Base-by-base conservation (phyloP, 208 protist genomes). In the Trypanosoma vivax region DNA sequence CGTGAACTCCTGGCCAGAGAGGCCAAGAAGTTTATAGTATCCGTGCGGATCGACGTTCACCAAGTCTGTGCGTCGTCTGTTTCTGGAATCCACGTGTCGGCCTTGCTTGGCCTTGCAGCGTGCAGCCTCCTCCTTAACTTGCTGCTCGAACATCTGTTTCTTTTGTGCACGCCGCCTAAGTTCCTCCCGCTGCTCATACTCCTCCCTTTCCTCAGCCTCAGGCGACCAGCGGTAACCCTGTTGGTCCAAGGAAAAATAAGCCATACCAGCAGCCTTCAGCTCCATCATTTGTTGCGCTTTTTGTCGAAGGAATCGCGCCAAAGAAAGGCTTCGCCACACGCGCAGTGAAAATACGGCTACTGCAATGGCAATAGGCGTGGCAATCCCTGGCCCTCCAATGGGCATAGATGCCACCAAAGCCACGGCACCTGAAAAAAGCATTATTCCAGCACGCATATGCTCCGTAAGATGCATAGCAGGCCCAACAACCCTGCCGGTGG, bases 131-230 rank as follows among this genome's bases (percentile, higher is more conserved):
- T 94, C 83, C 70, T 89, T 88, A 27, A 94, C 81, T 6, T 75
- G 77, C 53, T 90, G 79, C 66, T 94, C 76, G 35, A 94, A 94
- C 18, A 47, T 61, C 38, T 71, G 66, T 39, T 75, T 77, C 25
- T 60, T 67, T 19, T 83, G 77, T 7, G 87, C 87, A 31, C 65
- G 68, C 21, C 60, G 74, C 14, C 87, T 77, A 35, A 94, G 71
- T 59, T 94, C 80, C 73, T 94, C 87, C 7, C 83, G 74, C 66
- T 91, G 90, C 67, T 94, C 87, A 55, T 88, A 94, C 75, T 91
- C 87, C 27, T 74, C 69, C 16, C 72, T 64, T 55, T 94, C 83
- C 58, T 94, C 87, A 16, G 91, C 81, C 41, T 85, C 80, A 3
- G 74, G 71, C 0, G 75, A 77, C 83, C 87, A 94, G 21, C 82